Base-by-base conservation (phyloP, 139 green algal species). In the Ulvella scutata region DNA sequence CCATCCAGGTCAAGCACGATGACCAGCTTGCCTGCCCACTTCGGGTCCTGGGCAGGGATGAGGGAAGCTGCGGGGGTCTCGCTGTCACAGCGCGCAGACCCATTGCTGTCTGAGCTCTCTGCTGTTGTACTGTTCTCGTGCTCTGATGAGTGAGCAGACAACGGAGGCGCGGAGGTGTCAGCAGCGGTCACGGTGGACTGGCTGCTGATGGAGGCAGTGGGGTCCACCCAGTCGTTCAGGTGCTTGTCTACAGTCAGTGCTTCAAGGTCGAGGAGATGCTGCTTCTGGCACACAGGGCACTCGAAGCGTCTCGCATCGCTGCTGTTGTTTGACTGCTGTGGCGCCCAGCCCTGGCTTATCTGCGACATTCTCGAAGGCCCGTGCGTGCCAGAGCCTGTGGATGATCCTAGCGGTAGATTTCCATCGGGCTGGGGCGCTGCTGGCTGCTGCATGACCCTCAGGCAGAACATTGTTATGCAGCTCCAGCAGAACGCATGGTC, bases 1-100 rank as follows among this genome's bases (percentile, higher is more conserved):
- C 89, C 89, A 77, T 97, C 92, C 62, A 97, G 79, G 79, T 97
- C 92, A 21, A 97, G 87, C 79, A 94, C 88, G 28, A 95, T 87
- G 34, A 81, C 90, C 61, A 96, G 80, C 26, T 76, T 74, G 51
- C 77, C 79, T 51, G 51, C 43, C 43, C 81, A 62, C 43, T 77
- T 26, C 28, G 77, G 61, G 6, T 33, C 28, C 75, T 82, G 82
- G 4, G 78, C 77, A 0, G 82, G 82, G 3, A 87, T 51, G 43
- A 87, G 62, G 26, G 38, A 72, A 7, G 37, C 26, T 3, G 61
- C 38, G 37, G 75, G 37, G 37, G 74, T 43, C 9, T 4, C 35
- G 62, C 35, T 34, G n/a, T 73, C 29, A 37, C 31, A 26, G n/a
- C n/a, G 6, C 6, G n/a, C 51, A n/a, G 20, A 34, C 17, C 7